Evolutionary conservation across 768 basidiomycete species (phyloP).

Genomic region (Xanthoconium purpureum): DNA sequence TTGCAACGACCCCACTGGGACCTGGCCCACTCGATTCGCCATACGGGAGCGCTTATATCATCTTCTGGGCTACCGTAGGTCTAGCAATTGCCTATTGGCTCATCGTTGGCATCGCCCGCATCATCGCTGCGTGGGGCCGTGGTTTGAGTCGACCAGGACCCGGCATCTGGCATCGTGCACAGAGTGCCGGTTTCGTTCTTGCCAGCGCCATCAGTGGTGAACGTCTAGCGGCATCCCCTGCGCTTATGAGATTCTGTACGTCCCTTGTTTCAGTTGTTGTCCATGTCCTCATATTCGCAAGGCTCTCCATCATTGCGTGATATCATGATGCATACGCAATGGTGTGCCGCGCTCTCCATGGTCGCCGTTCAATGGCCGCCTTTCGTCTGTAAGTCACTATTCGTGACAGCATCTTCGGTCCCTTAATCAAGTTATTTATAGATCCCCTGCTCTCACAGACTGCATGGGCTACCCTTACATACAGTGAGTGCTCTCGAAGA

Average conservation of each 20-base stretch:
- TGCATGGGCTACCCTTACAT: constrained; percentile 82
- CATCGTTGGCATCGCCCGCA: constrained; percentile 74
- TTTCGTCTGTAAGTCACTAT: constrained; percentile 70
- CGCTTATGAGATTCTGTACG: constrained; percentile 86
- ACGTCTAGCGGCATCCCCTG: constrained; percentile 77
- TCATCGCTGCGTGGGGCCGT: constrained; percentile 82
- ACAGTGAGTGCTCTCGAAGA: constrained; percentile 48
- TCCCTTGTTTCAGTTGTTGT: constrained; percentile 16
- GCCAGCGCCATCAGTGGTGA: constrained; percentile 94
- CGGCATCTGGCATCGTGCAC: constrained; percentile 66
- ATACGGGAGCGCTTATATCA: constrained; percentile 63
- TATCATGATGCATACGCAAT: constrained; percentile 90
- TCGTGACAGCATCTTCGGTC: neutral
- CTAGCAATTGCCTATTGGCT: constrained; percentile 81
- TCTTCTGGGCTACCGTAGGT: constrained; percentile 72
- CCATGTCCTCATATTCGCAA: constrained; percentile 30
- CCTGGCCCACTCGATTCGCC: constrained; percentile 52
- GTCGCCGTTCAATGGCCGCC: constrained; percentile 94
- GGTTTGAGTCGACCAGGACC: constrained; percentile 55
- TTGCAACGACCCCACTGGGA: constrained; percentile 72
- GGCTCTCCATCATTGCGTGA: constrained; percentile 92
- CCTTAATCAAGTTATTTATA: constrained; percentile 32
- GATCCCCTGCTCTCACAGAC: constrained; percentile 89
- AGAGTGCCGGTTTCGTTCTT: constrained; percentile 84
- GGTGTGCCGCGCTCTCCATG: constrained; percentile 86